Evolutionary conservation across 495 filamentous ascomycete genomes (phyloP).

Genomic region (Aspergillus taichungensis): DNA sequence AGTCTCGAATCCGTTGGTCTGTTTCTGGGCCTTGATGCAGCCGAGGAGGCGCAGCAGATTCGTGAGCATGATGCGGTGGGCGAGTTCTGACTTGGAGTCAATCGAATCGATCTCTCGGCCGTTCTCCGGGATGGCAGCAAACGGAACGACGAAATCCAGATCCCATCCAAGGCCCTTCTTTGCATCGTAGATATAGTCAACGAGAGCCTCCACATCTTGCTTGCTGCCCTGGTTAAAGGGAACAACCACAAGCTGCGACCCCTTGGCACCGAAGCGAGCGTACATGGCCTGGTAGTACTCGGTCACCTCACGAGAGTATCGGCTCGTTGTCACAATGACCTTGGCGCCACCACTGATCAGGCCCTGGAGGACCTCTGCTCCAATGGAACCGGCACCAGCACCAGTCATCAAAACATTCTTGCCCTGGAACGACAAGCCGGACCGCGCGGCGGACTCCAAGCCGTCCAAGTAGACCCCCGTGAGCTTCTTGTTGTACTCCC

Average conservation of each 20-base stretch:
- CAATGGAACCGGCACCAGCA: constrained; percentile 95
- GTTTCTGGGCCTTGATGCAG: constrained; percentile 83
- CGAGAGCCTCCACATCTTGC: constrained; percentile 87
- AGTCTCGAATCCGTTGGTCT: constrained; percentile 78
- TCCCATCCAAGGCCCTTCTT: constrained; percentile 98
- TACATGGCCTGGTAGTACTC: constrained; percentile 99
- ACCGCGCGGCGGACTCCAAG: constrained; percentile 75
- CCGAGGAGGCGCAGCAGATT: constrained; percentile 90
- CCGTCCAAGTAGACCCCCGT: constrained; percentile 88
- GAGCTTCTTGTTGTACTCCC: constrained; percentile 98
- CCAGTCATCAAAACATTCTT: constrained; percentile 98
- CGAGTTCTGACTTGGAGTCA: constrained; percentile 96
- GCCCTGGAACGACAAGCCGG: constrained; percentile 82
- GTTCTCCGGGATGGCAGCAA: constrained; percentile 95
- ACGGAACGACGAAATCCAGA: constrained; percentile 90
- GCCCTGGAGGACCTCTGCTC: constrained; percentile 95
- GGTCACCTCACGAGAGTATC: constrained; percentile 94
- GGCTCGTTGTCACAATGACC: constrained; percentile 90
- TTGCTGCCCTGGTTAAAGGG: constrained; percentile 99
- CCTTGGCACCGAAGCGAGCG: constrained; percentile 80
- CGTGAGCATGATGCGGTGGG: constrained; percentile 98
- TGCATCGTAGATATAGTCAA: constrained; percentile 93
- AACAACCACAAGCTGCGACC: constrained; percentile 93
- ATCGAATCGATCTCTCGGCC: constrained; percentile 96
- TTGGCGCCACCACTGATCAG: constrained; percentile 93